Evolutionary conservation across 306 rosid species (phyloP), one percentile per base, ranked within the genome.

Genomic region (Gastrolobium villosum): DNA sequence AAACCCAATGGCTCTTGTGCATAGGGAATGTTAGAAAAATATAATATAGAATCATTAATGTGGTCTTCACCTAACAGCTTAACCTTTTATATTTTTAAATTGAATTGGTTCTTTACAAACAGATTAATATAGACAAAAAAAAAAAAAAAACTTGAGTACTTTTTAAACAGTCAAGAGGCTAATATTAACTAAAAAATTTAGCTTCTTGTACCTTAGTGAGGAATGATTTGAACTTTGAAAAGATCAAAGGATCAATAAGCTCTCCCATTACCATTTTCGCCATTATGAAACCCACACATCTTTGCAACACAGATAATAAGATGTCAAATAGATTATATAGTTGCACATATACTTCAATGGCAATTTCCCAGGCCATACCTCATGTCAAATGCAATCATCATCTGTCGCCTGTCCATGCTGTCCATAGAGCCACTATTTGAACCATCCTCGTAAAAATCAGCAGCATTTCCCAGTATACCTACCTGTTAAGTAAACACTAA

Each of bases 331-430:
- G 7, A 85, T 62, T 28, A 79, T 55, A 65, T 59, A 79, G 75
- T 49, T 59, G 44, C 20, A 70, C 4, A 49, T 67, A 79, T 57
- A 67, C 43, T 79, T 65, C 70, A 71, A 11, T 35, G 78, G 64
- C 44, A 72, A 52, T 35, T 44, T 52, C 64, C 46, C 70, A 56
- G 48, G 13, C 10, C 55, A 26, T 91, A 95, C 99, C 99, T 89
- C 99, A 95, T 89, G 79, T 95, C 99, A 87, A 95, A 95, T 77
- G 99, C 99, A 82, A 95, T 93, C 98, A 95, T 95, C 99, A 93
- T 95, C 63, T 91, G 89, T 54, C 98, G 93, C 87, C 99, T 88
- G 83, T 86, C 97, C 82, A 84, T 83, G 74, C 72, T 87, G 78
- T 92, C 97, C 65, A 81, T 28, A 49, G 91, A 60, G 78, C 77